phyloP scores from a whole-genome alignment of 768 basidiomycete genomes.

The Rhodotorula sphaerocarpa region DNA sequence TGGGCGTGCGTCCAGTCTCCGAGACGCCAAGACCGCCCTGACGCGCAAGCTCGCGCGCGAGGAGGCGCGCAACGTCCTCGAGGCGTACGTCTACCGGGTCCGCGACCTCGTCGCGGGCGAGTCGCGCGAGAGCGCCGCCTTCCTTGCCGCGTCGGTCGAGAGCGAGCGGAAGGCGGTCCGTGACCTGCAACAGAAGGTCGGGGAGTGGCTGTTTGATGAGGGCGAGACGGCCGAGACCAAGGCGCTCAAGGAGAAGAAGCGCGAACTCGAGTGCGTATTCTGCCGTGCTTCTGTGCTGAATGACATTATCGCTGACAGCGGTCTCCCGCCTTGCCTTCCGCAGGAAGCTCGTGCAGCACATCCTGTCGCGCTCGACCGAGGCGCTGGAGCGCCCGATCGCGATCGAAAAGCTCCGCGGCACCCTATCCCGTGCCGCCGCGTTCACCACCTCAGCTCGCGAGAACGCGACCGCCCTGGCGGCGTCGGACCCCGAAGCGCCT shows the following conservation, averaged over 20 bases:
- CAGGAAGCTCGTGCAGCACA: slow-evolving; percentile 63
- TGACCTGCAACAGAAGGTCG: slow-evolving; percentile 62
- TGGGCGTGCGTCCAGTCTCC: too few relatives aligned
- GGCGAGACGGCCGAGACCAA: slow-evolving; percentile 73
- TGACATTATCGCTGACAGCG: background rate
- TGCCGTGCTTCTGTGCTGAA: background rate
- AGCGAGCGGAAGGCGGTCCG: slow-evolving; percentile 65
- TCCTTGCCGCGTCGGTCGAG: slow-evolving; percentile 38
- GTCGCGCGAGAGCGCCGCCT: slow-evolving; percentile 51
- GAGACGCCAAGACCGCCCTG: slow-evolving; percentile 70
- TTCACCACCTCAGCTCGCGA: slow-evolving; percentile 72
- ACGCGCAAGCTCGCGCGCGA: slow-evolving; percentile 66
- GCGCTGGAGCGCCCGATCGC: slow-evolving; percentile 74
- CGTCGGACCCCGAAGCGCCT: slow-evolving; percentile 50
- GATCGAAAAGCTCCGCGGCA: slow-evolving; percentile 77
- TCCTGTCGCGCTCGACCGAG: slow-evolving; percentile 69
- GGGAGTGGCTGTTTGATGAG: slow-evolving; percentile 72
- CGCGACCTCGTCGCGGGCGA: slow-evolving; percentile 58
- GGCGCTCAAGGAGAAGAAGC: slow-evolving; percentile 65
- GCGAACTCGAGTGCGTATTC: slow-evolving; percentile 69
- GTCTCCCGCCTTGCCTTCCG: slow-evolving; percentile 51
- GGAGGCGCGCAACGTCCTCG: slow-evolving; percentile 82
- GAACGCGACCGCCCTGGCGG: slow-evolving; percentile 62
- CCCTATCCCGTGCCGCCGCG: slow-evolving; percentile 49
- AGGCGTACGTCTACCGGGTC: slow-evolving; percentile 84